Percentiles rank a stretch among this genome's conserved stretches.
These are phyloP conservation scores for Pichia nanzhaoensis DNA, from an alignment of 805 yeast species.

Conservation along the genomic window DNA sequence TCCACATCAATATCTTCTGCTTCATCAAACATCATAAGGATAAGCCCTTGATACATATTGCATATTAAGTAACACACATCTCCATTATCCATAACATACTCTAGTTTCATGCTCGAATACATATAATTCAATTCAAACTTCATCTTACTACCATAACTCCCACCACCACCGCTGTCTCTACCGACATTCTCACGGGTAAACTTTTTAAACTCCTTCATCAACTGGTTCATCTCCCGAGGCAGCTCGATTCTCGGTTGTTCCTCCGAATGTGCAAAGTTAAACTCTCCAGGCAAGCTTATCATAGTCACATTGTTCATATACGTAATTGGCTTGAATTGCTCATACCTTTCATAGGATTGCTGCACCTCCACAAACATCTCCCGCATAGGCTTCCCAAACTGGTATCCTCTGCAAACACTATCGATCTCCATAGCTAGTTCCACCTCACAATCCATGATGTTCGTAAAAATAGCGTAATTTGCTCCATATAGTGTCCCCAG, in stretches of 20 bases:
- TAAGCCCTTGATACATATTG: conserved; percentile 8
- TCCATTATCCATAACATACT: neutral
- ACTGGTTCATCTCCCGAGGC: neutral
- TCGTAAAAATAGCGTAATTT: conserved; percentile 2
- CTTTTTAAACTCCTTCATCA: neutral
- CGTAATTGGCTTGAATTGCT: neutral
- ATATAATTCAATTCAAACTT: neutral
- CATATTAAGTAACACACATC: neutral
- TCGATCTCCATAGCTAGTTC: neutral
- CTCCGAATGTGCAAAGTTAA: neutral
- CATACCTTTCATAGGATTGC: neutral
- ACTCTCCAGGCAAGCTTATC: neutral
- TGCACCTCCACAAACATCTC: neutral
- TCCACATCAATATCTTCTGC: neutral
- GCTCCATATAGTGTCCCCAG: neutral
- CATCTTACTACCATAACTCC: neutral
- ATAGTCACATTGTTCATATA: neutral
- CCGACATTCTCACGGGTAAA: neutral
- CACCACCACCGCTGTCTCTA: too few species aligned
- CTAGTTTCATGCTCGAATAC: neutral
- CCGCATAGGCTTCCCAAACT: neutral
- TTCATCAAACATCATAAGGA: conserved; percentile 3
- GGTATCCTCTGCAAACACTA: neutral
- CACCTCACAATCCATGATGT: conserved; percentile 7
- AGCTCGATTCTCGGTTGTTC: neutral